Evolutionary conservation across 2,329 filamentous ascomycete genomes (phyloP).

Genomic region (Aspergillus sp.): DNA sequence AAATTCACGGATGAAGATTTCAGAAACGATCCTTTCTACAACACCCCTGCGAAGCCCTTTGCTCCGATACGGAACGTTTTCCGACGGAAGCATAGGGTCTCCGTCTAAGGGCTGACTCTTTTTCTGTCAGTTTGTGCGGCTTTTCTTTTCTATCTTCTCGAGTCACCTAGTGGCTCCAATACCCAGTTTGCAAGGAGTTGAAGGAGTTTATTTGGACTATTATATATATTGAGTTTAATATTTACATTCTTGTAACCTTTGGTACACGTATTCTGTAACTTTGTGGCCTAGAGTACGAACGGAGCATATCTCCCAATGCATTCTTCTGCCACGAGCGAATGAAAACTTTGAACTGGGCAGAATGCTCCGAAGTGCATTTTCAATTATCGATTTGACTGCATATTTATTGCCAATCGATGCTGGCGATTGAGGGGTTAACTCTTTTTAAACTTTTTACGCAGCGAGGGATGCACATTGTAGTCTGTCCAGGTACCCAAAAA

Average conservation of each 20-base stretch:
- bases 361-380: not conserved
- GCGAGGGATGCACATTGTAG: not conserved
- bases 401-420: not conserved
- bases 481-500: not conserved
- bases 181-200: not conserved
- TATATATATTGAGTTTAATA: not conserved
- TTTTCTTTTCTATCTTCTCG: not conserved
- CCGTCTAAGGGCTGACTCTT: constrained; percentile 5
- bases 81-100: constrained; percentile 23
- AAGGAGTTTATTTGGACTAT: not conserved
- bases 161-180: not conserved
- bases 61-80: constrained; percentile 27
- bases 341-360: not conserved
- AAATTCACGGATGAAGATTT: constrained; percentile 44
- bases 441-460: not conserved
- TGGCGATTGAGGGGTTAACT: not conserved
- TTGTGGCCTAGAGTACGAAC: not conserved
- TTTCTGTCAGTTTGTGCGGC: not conserved
- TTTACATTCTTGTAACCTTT: too few relatives aligned
- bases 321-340: not conserved
- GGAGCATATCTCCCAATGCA: not conserved
- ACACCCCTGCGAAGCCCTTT: constrained; percentile 31
- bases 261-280: too few relatives aligned
- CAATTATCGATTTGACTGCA: not conserved
- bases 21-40: constrained; percentile 42